Evolutionary conservation across 202 grass and related monocot species (phyloP).

Genomic region (Hordeum pubiflorum): DNA sequence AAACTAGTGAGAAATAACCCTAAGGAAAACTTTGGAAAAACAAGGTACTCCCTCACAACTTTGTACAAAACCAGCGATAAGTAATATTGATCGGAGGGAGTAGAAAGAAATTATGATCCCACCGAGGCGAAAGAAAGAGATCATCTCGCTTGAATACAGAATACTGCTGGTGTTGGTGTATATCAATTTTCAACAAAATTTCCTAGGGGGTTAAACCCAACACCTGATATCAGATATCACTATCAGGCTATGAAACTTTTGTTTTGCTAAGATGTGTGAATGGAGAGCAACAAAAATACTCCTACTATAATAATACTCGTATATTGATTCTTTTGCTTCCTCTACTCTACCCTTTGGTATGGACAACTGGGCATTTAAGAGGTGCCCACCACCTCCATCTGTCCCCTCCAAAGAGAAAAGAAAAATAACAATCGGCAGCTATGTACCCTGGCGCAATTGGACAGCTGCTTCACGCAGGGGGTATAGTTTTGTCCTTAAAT

Average conservation of each 20-base stretch:
- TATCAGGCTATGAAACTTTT: background rate
- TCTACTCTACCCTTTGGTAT: background rate
- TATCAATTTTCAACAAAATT: background rate
- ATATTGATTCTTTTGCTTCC: background rate
- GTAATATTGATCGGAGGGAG: too few species aligned
- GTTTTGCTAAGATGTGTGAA: background rate
- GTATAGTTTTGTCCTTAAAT: conserved; percentile 55
- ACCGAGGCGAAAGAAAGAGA: background rate
- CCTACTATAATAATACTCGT: too few species aligned
- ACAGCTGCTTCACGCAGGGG: conserved; percentile 31
- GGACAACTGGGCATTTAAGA: conserved; percentile 46
- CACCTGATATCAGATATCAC: background rate
- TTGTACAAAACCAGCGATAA: too few species aligned
- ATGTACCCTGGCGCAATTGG: conserved; percentile 23
- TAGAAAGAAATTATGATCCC: background rate
- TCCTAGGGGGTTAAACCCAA: background rate
- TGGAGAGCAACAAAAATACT: background rate
- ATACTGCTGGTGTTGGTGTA: background rate
- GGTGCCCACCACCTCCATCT: conserved; percentile 37
- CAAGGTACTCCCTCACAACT: background rate
- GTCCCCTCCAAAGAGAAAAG: conserved; percentile 22
- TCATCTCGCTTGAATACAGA: background rate
- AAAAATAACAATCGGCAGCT: conserved; percentile 8
- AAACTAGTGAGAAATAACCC: background rate
- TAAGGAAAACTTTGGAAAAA: too few species aligned